Percentiles rank a stretch among this genome's conserved stretches.
Conservation (phyloP, 2,329 filamentous ascomycete genomes). For the Monilinia fructigena region DNA sequence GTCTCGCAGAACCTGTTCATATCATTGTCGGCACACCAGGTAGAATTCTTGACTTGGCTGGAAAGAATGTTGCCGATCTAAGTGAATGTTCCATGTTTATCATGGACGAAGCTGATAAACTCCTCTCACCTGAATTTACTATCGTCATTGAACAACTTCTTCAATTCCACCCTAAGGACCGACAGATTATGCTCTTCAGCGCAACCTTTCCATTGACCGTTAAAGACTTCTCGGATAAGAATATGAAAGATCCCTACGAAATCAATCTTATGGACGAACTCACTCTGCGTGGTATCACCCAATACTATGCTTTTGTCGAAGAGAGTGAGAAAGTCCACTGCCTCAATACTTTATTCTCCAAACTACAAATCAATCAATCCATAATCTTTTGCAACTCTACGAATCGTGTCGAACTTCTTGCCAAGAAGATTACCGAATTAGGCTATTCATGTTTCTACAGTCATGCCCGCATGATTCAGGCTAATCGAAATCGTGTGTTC, state of each 20-base stretch:
- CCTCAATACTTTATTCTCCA: conserved; percentile 96
- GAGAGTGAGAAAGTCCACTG: conserved; percentile 99
- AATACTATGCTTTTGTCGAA: conserved; percentile 99
- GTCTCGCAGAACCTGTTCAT: conserved; percentile 90
- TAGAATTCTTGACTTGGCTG: conserved; percentile 91
- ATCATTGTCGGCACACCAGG: conserved; percentile 97
- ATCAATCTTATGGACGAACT: conserved; percentile 99
- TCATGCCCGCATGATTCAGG: conserved; percentile 96
- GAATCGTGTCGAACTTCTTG: conserved; percentile 93
- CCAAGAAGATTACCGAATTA: conserved; percentile 98
- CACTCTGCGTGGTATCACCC: conserved; percentile 94
- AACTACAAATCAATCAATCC: conserved; percentile 99
- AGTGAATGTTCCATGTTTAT: conserved; percentile 97
- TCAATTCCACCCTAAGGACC: conserved; percentile 92
- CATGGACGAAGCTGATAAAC: conserved; percentile 99
- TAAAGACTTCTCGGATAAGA: conserved; percentile 97
- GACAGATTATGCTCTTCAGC: conserved; percentile 98
- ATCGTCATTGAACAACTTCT: conserved; percentile 95
- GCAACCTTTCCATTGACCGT: conserved; percentile 97
- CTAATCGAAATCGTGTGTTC: conserved; percentile 96
- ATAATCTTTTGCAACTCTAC: conserved; percentile 99
- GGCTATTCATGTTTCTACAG: conserved; percentile 99
- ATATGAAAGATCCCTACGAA: conserved; percentile 94
- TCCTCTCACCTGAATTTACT: conserved; percentile 94
- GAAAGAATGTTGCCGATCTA: conserved; percentile 93